phyloP scores from a whole-genome alignment of 2,329 filamentous ascomycete genomes.

The Xylariaceae sp. region DNA sequence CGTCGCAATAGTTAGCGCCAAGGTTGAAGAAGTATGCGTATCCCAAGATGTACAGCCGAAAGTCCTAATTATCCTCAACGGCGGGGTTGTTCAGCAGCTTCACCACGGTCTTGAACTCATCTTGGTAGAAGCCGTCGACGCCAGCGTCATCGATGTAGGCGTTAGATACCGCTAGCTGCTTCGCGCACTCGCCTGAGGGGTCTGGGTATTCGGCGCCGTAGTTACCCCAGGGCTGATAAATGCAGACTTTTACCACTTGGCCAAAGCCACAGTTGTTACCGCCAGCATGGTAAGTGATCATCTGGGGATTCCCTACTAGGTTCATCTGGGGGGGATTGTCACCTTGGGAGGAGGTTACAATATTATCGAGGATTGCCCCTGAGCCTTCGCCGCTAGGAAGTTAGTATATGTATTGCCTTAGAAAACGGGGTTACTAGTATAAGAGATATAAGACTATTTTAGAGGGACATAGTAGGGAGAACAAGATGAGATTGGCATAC shows the following conservation, averaged over 20 bases:
- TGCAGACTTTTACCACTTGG: conserved; percentile 9
- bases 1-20: conserved; percentile 18
- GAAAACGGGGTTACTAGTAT: not conserved
- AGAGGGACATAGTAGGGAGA: not conserved
- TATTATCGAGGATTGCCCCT: conserved; percentile 8
- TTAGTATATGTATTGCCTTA: conserved; percentile 6
- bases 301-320: conserved; percentile 15
- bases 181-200: conserved; percentile 7
- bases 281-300: conserved; percentile 21
- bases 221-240: conserved; percentile 16
- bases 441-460: no score
- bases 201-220: conserved; percentile 18
- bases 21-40: conserved; percentile 20
- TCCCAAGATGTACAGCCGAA: conserved; percentile 16
- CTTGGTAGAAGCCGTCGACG: conserved; percentile 10
- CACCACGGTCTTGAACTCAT: conserved; percentile 13
- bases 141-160: conserved; percentile 8
- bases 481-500: conserved; percentile 18
- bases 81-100: conserved; percentile 9
- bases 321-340: conserved; percentile 16
- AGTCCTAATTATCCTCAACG: conserved; percentile 14
- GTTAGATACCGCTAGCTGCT: conserved; percentile 5
- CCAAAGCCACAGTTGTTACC: conserved; percentile 23
- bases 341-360: conserved; percentile 7
- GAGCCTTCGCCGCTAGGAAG: not conserved